A percentile compares a stretch with the other conserved stretches of the same genome.
These are phyloP conservation scores for Rubia yunnanensis DNA, from an alignment of 257 asterid genomes.

Conservation along the genomic window DNA sequence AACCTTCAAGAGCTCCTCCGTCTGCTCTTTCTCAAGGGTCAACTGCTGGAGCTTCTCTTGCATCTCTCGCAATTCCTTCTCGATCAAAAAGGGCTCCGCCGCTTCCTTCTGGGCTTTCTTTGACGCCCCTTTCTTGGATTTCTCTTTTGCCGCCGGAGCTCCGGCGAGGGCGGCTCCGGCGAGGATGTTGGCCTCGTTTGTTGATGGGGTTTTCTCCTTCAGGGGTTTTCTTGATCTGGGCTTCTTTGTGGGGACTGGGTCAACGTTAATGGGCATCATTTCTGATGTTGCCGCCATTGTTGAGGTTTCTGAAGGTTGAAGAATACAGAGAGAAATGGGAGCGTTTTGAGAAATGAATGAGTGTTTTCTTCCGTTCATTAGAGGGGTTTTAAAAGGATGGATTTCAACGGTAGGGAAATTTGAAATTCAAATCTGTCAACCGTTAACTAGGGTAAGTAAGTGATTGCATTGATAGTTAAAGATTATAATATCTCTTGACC, in stretches of 20 bases:
- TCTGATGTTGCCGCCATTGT: slow-evolving; percentile 45
- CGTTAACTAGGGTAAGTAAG: background rate
- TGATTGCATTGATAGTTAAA: background rate
- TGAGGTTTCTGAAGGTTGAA: background rate
- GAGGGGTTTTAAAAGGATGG: slow-evolving; percentile 1
- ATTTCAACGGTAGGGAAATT: slow-evolving; percentile 19
- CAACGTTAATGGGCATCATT: slow-evolving; percentile 19
- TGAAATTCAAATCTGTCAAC: slow-evolving; percentile 19
- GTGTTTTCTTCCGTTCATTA: too few relatives aligned
- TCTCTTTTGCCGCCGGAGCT: slow-evolving; percentile 31
- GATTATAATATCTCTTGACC: background rate
- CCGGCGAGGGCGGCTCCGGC: slow-evolving; percentile 35
- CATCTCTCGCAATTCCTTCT: slow-evolving; percentile 69
- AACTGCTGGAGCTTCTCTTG: slow-evolving; percentile 63
- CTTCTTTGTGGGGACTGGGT: slow-evolving; percentile 39
- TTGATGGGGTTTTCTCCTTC: slow-evolving; percentile 33
- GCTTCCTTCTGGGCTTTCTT: slow-evolving; percentile 43
- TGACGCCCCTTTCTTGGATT: slow-evolving; percentile 44
- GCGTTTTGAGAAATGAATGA: background rate
- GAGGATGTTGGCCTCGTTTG: slow-evolving; percentile 48
- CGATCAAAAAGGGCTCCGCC: slow-evolving; percentile 26
- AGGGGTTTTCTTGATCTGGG: slow-evolving; percentile 45
- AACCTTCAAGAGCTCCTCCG: slow-evolving; percentile 62
- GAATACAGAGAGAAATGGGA: slow-evolving; percentile 4
- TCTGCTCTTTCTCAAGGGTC: slow-evolving; percentile 66